phyloP scores from a whole-genome alignment of 2,329 filamentous ascomycete species.

The Venturia asperata region DNA sequence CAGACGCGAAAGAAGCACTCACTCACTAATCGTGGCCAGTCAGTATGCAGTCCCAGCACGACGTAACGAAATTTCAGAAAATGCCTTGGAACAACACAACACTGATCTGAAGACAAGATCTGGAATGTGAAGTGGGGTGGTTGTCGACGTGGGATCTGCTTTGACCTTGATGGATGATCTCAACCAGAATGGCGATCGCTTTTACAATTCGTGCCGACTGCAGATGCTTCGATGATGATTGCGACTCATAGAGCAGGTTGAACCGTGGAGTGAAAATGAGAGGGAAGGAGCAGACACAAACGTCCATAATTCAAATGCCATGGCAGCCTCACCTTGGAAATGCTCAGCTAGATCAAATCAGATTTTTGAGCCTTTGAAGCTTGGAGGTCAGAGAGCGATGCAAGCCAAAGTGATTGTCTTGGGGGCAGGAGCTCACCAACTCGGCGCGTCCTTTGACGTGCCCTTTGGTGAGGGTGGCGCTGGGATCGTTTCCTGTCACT shows the following conservation, averaged over 20 bases:
- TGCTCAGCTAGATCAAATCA: background rate
- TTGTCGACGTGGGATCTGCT: no score
- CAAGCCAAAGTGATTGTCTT: background rate
- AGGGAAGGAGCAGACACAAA: background rate
- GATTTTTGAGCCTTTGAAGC: background rate
- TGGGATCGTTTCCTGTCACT: constrained; percentile 8
- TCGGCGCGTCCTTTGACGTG: background rate
- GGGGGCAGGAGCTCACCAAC: background rate
- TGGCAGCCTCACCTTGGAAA: background rate
- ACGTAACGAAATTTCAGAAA: no score
- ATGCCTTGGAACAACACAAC: no score
- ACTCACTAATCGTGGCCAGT: no score
- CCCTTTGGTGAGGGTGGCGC: background rate
- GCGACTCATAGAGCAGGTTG: background rate
- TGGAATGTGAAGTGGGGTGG: no score
- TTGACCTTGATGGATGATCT: background rate
- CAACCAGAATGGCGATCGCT: background rate
- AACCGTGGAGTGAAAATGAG: background rate
- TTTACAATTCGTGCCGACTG: background rate
- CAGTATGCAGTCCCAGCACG: no score
- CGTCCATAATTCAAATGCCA: background rate
- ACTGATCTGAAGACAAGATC: no score
- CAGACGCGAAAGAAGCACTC: background rate
- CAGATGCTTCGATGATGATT: background rate
- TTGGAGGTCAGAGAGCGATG: background rate